Percentiles rank a stretch among this genome's conserved stretches.
phyloP scores from a whole-genome alignment of 306 rosid species.

The Bauhinia variegata region DNA sequence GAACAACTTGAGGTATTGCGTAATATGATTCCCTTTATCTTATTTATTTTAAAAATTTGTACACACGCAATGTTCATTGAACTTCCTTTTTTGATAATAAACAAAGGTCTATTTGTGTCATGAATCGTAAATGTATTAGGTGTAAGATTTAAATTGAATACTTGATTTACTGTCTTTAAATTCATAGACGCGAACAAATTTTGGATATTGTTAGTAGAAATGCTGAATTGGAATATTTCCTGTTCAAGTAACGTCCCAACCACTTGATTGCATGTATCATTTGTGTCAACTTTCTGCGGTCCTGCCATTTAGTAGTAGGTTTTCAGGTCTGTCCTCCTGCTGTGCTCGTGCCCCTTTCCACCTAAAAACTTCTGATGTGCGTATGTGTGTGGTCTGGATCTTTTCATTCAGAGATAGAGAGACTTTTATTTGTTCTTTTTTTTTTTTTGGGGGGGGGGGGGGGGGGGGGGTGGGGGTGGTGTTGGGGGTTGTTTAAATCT shows the following conservation, averaged over 20 bases:
- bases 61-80: background rate
- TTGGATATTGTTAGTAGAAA: background rate
- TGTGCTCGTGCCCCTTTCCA: background rate
- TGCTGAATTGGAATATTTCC: background rate
- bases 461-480: no score
- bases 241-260: background rate
- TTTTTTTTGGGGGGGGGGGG: background rate
- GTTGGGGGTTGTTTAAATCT: no score
- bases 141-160: background rate
- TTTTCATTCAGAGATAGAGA: background rate
- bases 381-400: background rate
- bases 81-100: background rate
- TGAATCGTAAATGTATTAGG: slow-evolving; percentile 2
- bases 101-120: background rate
- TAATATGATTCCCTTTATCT: slow-evolving; percentile 4
- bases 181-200: background rate
- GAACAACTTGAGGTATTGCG: slow-evolving; percentile 92
- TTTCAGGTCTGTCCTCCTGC: background rate
- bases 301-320: background rate
- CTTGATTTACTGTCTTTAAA: background rate
- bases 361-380: background rate
- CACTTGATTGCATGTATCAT: background rate
- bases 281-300: background rate
- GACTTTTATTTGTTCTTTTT: slow-evolving; percentile 14
- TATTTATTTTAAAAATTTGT: background rate